These are phyloP conservation scores for Phytophthora europaea DNA, from an alignment of 352 stramenopile species.

Conservation along the genomic window DNA sequence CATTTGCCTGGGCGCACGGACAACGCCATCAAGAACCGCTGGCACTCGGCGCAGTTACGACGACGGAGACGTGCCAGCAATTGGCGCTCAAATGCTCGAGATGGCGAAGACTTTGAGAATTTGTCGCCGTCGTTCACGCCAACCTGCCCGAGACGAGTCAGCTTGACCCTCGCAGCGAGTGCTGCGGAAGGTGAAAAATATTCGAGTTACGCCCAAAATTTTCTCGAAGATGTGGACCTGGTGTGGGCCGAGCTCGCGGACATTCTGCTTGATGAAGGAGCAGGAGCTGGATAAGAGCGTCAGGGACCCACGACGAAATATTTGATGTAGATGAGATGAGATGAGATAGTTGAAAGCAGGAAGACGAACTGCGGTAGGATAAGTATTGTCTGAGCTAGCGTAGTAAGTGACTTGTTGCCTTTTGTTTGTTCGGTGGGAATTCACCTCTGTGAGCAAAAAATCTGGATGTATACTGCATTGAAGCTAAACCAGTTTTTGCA, in stretches of 20 bases:
- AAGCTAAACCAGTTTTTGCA: background rate
- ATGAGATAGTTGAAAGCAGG: background rate
- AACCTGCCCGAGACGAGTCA: background rate
- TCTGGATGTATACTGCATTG: background rate
- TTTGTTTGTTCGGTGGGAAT: too few species aligned
- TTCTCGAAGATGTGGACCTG: background rate
- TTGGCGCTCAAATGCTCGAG: background rate
- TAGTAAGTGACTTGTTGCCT: too few species aligned
- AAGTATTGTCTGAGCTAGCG: too few species aligned
- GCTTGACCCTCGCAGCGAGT: background rate
- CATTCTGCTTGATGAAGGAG: background rate
- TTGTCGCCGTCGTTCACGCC: background rate
- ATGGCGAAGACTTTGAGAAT: background rate
- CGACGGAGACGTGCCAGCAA: background rate
- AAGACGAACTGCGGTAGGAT: too few species aligned
- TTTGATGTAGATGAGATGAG: background rate
- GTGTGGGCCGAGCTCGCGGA: background rate
- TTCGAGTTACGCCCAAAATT: background rate
- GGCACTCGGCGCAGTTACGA: slow-evolving; percentile 35
- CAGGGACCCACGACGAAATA: background rate
- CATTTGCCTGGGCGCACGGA: slow-evolving; percentile 57
- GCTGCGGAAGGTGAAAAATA: background rate
- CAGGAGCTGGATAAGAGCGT: too few species aligned
- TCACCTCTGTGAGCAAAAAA: background rate
- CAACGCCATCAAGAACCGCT: slow-evolving; percentile 68